These are phyloP conservation scores for Cryptosporidium andersoni DNA, from an alignment of 169 alveolate species.

Conservation along the genomic window DNA sequence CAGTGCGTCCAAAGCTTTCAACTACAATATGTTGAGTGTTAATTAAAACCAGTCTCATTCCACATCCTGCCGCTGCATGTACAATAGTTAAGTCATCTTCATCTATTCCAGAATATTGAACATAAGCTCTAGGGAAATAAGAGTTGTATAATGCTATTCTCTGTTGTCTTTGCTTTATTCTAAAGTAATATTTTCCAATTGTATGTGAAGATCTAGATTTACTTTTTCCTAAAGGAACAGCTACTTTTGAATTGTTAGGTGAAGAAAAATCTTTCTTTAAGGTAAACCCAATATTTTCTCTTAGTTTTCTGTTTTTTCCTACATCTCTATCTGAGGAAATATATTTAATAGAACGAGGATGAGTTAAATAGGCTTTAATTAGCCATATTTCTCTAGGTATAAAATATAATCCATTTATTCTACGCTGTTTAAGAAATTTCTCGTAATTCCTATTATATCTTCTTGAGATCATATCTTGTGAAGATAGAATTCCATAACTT, in stretches of 20 bases:
- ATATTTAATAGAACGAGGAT: background rate
- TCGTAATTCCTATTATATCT: slow-evolving; percentile 53
- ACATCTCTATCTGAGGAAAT: background rate
- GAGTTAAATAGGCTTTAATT: slow-evolving; percentile 16
- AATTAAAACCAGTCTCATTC: slow-evolving; percentile 57
- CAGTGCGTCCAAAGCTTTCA: slow-evolving; percentile 57
- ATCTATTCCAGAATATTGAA: slow-evolving; percentile 58
- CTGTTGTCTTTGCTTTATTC: slow-evolving; percentile 4
- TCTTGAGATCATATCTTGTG: background rate
- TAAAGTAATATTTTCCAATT: slow-evolving; percentile 2
- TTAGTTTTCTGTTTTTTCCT: background rate
- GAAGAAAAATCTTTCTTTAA: no score
- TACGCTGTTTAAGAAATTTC: slow-evolving; percentile 52
- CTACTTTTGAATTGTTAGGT: no score
- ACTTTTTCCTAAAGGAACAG: no score
- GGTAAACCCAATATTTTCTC: background rate
- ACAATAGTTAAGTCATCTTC: slow-evolving; percentile 59
- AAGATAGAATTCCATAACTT: no score
- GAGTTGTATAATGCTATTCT: slow-evolving; percentile 12
- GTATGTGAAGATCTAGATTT: no score
- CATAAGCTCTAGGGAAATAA: slow-evolving; percentile 44
- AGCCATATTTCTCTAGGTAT: slow-evolving; percentile 27
- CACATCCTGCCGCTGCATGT: slow-evolving; percentile 64
- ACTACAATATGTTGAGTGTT: slow-evolving; percentile 57
- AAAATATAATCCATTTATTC: background rate